phyloP scores from a whole-genome alignment of 495 filamentous ascomycete genomes.

The Hyaloscypha bicolor region DNA sequence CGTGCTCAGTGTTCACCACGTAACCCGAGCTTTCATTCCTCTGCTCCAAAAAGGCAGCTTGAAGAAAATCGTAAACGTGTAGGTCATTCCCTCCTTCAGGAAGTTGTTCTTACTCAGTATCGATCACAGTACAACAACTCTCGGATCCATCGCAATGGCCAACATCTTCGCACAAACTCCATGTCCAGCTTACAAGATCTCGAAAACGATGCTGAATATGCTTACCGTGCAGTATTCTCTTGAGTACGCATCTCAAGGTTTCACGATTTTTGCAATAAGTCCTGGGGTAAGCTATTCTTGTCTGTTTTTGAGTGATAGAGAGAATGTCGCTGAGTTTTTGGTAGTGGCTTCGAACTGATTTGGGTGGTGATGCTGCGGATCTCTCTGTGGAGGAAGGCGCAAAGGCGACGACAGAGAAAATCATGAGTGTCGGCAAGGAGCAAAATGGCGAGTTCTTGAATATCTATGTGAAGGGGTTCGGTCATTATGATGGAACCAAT shows the following conservation, averaged over 20 bases:
- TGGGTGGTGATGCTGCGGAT: slow-evolving; percentile 49
- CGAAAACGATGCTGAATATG: slow-evolving; percentile 54
- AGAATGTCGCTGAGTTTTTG: too few relatives aligned
- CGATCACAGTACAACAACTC: slow-evolving; percentile 39
- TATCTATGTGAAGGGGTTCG: slow-evolving; percentile 48
- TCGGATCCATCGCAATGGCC: slow-evolving; percentile 46
- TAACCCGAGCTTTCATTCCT: slow-evolving; percentile 48
- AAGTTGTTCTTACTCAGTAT: neutral
- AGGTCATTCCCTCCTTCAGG: slow-evolving; percentile 18
- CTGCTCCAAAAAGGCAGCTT: slow-evolving; percentile 45
- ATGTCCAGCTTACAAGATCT: slow-evolving; percentile 51
- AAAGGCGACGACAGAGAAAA: slow-evolving; percentile 47
- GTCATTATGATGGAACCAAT: slow-evolving; percentile 43
- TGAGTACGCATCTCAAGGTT: slow-evolving; percentile 42
- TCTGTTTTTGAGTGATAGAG: neutral
- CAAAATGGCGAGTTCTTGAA: slow-evolving; percentile 50
- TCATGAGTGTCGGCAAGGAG: slow-evolving; percentile 38
- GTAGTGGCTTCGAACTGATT: slow-evolving; percentile 55
- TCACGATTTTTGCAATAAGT: slow-evolving; percentile 46
- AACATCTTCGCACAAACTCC: slow-evolving; percentile 25
- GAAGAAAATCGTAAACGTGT: slow-evolving; percentile 54
- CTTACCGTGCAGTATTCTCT: slow-evolving; percentile 51
- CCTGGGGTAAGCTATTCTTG: slow-evolving; percentile 46
- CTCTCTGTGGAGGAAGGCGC: slow-evolving; percentile 47
- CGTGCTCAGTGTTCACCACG: slow-evolving; percentile 44